Percentiles rank a stretch among this genome's conserved stretches.
phyloP scores from a whole-genome alignment of 1,284 basidiomycete species.

The Coniophora puteana region DNA sequence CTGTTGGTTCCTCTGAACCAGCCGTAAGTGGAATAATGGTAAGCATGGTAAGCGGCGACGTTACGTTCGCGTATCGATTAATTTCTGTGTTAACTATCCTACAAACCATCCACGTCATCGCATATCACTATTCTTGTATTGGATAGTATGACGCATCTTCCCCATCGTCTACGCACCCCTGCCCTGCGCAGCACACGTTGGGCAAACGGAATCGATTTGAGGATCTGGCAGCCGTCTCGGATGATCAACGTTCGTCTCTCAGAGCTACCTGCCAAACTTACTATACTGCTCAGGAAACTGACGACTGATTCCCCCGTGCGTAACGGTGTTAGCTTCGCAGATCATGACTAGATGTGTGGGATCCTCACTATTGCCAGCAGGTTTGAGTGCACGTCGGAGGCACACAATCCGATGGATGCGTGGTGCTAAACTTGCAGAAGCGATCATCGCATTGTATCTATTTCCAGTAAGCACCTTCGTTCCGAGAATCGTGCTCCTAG shows the following conservation, averaged over 20 bases:
- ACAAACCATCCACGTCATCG: too few species aligned
- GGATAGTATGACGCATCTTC: too few species aligned
- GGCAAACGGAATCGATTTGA: conserved; percentile 41
- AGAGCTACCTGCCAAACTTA: conserved; percentile 26
- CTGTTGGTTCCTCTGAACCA: too few species aligned
- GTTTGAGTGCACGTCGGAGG: conserved; percentile 51
- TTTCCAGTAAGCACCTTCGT: conserved; percentile 13
- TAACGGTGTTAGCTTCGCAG: conserved; percentile 17
- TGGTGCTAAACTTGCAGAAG: conserved; percentile 66
- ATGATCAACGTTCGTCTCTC: conserved; percentile 4
- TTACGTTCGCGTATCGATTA: too few species aligned
- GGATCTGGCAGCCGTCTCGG: conserved; percentile 30
- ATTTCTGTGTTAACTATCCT: too few species aligned
- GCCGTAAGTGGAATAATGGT: too few species aligned
- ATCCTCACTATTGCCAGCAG: conserved; percentile 76
- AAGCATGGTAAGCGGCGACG: too few species aligned
- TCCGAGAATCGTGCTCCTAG: conserved; percentile 2
- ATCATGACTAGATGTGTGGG: conserved; percentile 8
- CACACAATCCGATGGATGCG: conserved; percentile 57
- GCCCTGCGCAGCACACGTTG: conserved; percentile 27
- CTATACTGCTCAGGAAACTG: conserved; percentile 66
- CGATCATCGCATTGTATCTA: conserved; percentile 57
- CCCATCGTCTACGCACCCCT: too few species aligned
- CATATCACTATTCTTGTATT: too few species aligned
- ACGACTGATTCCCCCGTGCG: conserved; percentile 47